Conservation (phyloP, 129 eudicot species). For the Rutidosis leptorrhynchoides region DNA sequence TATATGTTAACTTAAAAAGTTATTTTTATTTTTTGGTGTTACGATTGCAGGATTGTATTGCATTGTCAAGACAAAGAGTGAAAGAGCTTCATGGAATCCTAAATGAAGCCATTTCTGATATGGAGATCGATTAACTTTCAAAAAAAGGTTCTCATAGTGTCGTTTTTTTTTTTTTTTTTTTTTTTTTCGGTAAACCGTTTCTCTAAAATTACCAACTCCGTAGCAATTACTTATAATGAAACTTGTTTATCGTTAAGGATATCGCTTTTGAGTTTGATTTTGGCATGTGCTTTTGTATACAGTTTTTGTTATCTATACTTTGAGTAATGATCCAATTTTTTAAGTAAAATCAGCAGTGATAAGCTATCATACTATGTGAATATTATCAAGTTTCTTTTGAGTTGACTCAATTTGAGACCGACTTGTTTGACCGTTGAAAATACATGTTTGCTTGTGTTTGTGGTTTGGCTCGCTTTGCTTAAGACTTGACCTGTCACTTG, state of each 20-base stretch:
- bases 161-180: conserved; percentile 3
- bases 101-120: conserved; percentile 70
- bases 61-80: conserved; percentile 72
- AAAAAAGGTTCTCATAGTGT: conserved; percentile 1
- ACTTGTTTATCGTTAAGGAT: conserved; percentile 15
- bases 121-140: conserved; percentile 64
- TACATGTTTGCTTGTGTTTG: background rate
- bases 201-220: conserved; percentile 7
- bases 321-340: conserved; percentile 13
- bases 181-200: background rate
- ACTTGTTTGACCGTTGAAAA: background rate
- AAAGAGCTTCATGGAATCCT: conserved; percentile 66
- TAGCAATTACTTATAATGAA: background rate
- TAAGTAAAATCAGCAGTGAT: background rate
- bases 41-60: conserved; percentile 73
- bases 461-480: background rate
- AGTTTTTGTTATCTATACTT: conserved; percentile 16
- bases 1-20: background rate
- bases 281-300: conserved; percentile 19
- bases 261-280: conserved; percentile 8
- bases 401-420: background rate
- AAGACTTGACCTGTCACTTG: background rate
- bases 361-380: background rate
- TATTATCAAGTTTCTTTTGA: background rate
- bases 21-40: background rate